Percentiles rank a stretch among this genome's conserved stretches.
Evolutionary conservation across 768 basidiomycete species (phyloP).

Genomic region (Tulasnella sp.): DNA sequence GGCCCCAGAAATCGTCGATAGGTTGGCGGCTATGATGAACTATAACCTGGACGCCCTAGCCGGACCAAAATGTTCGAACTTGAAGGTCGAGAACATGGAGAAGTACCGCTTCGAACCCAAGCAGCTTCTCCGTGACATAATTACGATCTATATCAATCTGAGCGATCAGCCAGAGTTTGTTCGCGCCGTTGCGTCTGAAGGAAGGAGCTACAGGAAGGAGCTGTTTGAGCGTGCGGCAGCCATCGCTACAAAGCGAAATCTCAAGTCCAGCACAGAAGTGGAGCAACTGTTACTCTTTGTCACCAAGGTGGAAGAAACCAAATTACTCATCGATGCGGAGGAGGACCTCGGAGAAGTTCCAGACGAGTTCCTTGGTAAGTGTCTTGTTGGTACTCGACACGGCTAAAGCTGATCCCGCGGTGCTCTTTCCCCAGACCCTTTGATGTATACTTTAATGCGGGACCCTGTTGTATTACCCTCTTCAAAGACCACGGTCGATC

Average conservation of each 20-base stretch:
- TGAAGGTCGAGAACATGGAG: slow-evolving; percentile 79
- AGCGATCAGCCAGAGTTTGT: slow-evolving; percentile 75
- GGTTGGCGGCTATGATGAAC: slow-evolving; percentile 93
- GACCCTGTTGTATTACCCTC: slow-evolving; percentile 90
- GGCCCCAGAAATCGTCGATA: slow-evolving; percentile 93
- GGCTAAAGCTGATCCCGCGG: background rate
- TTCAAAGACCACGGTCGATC: slow-evolving; percentile 74
- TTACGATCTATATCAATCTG: slow-evolving; percentile 88
- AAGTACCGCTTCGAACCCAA: slow-evolving; percentile 87
- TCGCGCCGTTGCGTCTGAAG: slow-evolving; percentile 86
- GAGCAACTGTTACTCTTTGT: slow-evolving; percentile 66
- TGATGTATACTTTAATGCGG: slow-evolving; percentile 90
- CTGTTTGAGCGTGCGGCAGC: slow-evolving; percentile 76
- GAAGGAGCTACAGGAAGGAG: slow-evolving; percentile 80
- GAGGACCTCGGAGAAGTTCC: slow-evolving; percentile 91
- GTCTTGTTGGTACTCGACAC: background rate
- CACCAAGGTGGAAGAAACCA: slow-evolving; percentile 77
- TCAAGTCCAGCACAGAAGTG: slow-evolving; percentile 79
- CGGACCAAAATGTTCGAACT: slow-evolving; percentile 82
- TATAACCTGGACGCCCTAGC: slow-evolving; percentile 87
- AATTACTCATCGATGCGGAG: slow-evolving; percentile 75
- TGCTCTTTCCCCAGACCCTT: slow-evolving; percentile 55
- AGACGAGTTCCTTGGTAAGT: slow-evolving; percentile 85
- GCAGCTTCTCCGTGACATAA: slow-evolving; percentile 74
- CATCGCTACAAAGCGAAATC: slow-evolving; percentile 55